Conservation (phyloP, 2,329 filamentous ascomycete species). For the Thermomyces lanuginosus region DNA sequence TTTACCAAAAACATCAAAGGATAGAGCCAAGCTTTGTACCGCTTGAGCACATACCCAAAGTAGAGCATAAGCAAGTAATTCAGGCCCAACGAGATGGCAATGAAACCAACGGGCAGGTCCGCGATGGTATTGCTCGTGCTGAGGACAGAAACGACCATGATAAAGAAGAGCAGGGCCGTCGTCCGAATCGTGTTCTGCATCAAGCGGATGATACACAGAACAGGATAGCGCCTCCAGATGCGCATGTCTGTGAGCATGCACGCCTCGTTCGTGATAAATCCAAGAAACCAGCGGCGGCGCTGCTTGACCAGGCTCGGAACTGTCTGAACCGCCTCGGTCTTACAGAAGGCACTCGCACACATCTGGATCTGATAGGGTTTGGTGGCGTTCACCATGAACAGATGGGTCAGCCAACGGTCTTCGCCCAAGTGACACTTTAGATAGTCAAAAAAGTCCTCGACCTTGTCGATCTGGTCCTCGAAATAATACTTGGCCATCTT, state of each 20-base stretch:
- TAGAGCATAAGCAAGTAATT: slow-evolving; percentile 96
- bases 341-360: slow-evolving; percentile 95
- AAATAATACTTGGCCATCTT: slow-evolving; percentile 99
- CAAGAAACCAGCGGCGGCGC: slow-evolving; percentile 86
- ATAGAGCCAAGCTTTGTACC: slow-evolving; percentile 91
- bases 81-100: slow-evolving; percentile 75
- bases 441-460: slow-evolving; percentile 90
- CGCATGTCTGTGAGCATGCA: slow-evolving; percentile 94
- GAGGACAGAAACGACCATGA: slow-evolving; percentile 73
- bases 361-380: slow-evolving; percentile 91
- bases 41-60: slow-evolving; percentile 69
- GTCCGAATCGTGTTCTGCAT: slow-evolving; percentile 95
- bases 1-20: slow-evolving; percentile 91
- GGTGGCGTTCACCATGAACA: slow-evolving; percentile 96
- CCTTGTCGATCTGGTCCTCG: slow-evolving; percentile 87
- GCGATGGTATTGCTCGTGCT: slow-evolving; percentile 64
- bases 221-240: slow-evolving; percentile 78
- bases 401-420: slow-evolving; percentile 89
- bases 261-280: slow-evolving; percentile 94
- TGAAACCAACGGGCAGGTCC: slow-evolving; percentile 81
- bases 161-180: slow-evolving; percentile 83
- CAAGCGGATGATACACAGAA: slow-evolving; percentile 72
- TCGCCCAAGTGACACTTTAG: slow-evolving; percentile 91
- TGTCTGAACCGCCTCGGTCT: slow-evolving; percentile 89
- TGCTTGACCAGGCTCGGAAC: slow-evolving; percentile 80